Evolutionary conservation across 2,329 filamentous ascomycete species (phyloP), one percentile per base, ranked within the genome.

Genomic region (Hymenoscyphus salicellus): DNA sequence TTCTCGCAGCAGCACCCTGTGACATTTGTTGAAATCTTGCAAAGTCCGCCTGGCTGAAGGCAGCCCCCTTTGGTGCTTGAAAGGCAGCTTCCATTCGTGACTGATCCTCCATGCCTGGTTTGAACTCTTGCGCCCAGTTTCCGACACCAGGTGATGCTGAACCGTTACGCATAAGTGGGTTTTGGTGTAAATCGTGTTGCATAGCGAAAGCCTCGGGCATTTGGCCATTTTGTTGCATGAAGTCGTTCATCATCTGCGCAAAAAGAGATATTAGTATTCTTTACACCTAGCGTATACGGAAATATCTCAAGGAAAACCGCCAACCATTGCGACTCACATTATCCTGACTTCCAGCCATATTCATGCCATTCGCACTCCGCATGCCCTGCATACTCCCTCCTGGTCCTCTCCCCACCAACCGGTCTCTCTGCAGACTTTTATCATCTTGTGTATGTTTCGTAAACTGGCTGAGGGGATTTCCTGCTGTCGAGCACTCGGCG

Each of bases 381-480:
- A 96, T 93, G 73, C 90, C 86, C 75, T 91, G 89, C 73, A 91
- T 84, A 73, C 89, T 81, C 7, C 85, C 88, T 55, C 85, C 87
- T 0, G 91, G 89, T 0, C 87, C 88, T 70, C 89, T 83, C 68
- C 91, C 92, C 66, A 91, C 88, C 67, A 98, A 83, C 65, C 95
- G 87, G 78, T 99, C 95, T 74, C 93, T 86, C 80, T 98, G 95
- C 64, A 98, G 82, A 64, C 91, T 95, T 80, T 93, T 96, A 81
- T 99, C 95, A 84, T 96, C 92, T 76, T 96, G 91, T 64, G 95
- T 92, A 78, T 97, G 93, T 79, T 99, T 99, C 69, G 93, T 92
- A 78, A 99, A 96, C 82, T 98, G 95, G 76, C 92, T 94, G 74
- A 99, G 88, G 64, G 96, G 95, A 79, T 99, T 99, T 75, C 90